Evolutionary conservation across 345 rosid species (phyloP).

Genomic region (Viola odorata): DNA sequence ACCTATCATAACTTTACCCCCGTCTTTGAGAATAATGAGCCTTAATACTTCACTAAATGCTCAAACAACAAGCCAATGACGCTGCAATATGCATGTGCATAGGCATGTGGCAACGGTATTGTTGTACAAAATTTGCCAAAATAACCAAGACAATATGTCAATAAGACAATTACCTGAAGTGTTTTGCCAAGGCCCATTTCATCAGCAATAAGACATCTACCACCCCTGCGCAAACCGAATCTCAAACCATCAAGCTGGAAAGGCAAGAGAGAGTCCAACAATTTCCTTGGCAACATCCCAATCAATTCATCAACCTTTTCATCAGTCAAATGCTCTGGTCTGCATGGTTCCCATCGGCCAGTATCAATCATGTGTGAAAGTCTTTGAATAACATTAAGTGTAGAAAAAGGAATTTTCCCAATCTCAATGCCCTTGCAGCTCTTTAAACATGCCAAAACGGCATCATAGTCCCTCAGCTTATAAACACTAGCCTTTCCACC

Average conservation of each 20-base stretch:
- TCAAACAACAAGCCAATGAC: neutral
- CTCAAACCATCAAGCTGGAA: slow-evolving; percentile 82
- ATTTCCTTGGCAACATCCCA: slow-evolving; percentile 48
- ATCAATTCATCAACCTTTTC: slow-evolving; percentile 59
- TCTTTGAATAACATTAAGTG: slow-evolving; percentile 63
- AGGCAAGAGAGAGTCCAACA: slow-evolving; percentile 62
- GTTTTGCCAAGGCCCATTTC: slow-evolving; percentile 99
- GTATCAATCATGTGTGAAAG: slow-evolving; percentile 46
- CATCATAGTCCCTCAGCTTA: slow-evolving; percentile 60
- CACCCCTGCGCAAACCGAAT: slow-evolving; percentile 79
- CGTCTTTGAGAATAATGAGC: neutral
- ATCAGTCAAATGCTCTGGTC: slow-evolving; percentile 70
- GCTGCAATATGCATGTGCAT: too few relatives aligned
- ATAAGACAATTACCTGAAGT: slow-evolving; percentile 53
- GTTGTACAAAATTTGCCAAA: slow-evolving; percentile 34
- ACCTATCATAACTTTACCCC: too few relatives aligned
- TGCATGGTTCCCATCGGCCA: slow-evolving; percentile 67
- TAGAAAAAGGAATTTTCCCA: slow-evolving; percentile 71
- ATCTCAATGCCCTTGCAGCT: slow-evolving; percentile 45
- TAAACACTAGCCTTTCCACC: slow-evolving; percentile 80
- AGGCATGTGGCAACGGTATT: too few relatives aligned
- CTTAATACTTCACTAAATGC: neutral
- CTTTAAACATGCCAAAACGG: slow-evolving; percentile 55
- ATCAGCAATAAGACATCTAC: slow-evolving; percentile 90
- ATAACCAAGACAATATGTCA: slow-evolving; percentile 21